Evolutionary conservation across 2,329 filamentous ascomycete genomes (phyloP), one percentile per base, ranked within the genome.

Genomic region (Byssochlamys sp.): DNA sequence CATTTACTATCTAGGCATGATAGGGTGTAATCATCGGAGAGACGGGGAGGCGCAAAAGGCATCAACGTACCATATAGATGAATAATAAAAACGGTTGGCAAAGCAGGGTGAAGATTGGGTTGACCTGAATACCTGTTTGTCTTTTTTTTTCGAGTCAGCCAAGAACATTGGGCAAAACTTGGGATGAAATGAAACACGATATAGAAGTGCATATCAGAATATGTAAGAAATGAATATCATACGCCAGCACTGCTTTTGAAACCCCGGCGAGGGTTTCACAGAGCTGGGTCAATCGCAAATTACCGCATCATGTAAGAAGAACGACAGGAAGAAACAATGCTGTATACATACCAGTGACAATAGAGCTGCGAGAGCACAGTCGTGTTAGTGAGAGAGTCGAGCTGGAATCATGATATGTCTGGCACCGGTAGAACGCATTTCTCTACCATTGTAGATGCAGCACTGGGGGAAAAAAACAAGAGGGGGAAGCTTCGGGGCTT

Each of bases 191-290:
- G 52, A 54, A 7, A 28, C 27, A 14, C 4, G 31, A 5, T 2
- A 28, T 29, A 57, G 9, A 27, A 33, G 33, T 39, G 58, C 65
- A 70, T 66, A 74, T 96, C 91, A 96, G 91, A 90, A 96, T 95
- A 96, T 95, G 91, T 96, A 96, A 96, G 91, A 92, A 84, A 84
- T 86, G 77, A 91, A 89, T 95, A 88, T 96, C 91, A 95, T 68
- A 80, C 75, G 83, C 78, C 82, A 78, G 77, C 72, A 78, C 81
- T 87, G 86, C 49, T 91, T 86, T 87, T 82, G 86, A 71, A 80
- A 82, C 89, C 85, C 91, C 84, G 91, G 91, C 91, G 88, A 87
- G 90, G 85, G 88, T 79, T 81, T 90, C 90, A 91, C 84, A 85
- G 79, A 79, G 75, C 75, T 78, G 81, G 83, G 88, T 96, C 91